Evolutionary conservation across 495 filamentous ascomycete genomes (phyloP).

Genomic region (Tirmania nivea): DNA sequence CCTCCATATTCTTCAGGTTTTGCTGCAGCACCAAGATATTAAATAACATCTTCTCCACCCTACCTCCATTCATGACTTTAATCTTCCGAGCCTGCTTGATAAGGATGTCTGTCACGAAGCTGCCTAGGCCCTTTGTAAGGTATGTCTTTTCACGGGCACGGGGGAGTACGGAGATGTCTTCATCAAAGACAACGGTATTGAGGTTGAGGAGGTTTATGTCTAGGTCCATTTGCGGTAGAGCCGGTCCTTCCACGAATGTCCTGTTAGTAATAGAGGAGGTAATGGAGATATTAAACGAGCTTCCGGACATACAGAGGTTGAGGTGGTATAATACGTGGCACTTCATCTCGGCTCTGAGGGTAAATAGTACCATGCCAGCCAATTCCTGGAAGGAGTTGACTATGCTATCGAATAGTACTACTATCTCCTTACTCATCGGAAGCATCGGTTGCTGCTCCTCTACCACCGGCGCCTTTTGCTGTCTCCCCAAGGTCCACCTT

Average conservation of each 20-base stretch:
- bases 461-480: conserved; percentile 27
- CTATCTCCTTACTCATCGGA: conserved; percentile 72
- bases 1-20: conserved; percentile 77
- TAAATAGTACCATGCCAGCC: conserved; percentile 50
- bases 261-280: conserved; percentile 43
- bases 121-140: conserved; percentile 35
- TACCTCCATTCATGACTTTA: conserved; percentile 33
- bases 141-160: conserved; percentile 34
- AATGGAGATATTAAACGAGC: conserved; percentile 27
- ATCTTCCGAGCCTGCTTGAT: conserved; percentile 24
- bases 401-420: conserved; percentile 70
- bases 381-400: conserved; percentile 59
- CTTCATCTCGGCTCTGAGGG: conserved; percentile 70
- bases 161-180: conserved; percentile 49
- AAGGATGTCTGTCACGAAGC: conserved; percentile 48
- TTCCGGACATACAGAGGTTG: conserved; percentile 32
- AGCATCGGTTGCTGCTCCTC: conserved; percentile 27
- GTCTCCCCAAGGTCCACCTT: conserved; percentile 65
- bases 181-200: conserved; percentile 63
- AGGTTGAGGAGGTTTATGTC: conserved; percentile 55
- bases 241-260: neutral
- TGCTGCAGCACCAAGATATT: conserved; percentile 89
- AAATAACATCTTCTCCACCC: conserved; percentile 60
- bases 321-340: conserved; percentile 56
- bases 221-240: conserved; percentile 33